Evolutionary conservation across 495 filamentous ascomycete species (phyloP), one percentile per base, ranked within the genome.

Genomic region (Penicillium macrosclerotiorum): DNA sequence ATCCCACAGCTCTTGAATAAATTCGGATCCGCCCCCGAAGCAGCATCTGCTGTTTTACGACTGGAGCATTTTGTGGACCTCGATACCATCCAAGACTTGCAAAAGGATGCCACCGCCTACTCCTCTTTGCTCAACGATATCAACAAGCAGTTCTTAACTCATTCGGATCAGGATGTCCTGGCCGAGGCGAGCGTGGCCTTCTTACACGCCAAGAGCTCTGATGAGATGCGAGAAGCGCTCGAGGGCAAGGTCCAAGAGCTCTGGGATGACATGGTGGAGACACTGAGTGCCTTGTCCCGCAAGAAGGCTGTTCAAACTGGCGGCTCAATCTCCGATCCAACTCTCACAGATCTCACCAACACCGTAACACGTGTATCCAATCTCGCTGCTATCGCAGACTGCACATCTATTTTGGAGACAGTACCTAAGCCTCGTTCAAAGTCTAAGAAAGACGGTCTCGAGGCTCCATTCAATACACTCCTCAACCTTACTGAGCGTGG

Each of bases 1-100:
- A 91, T 96, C 35, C 94, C 93, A 1, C 83, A 79, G 27, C 78
- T 98, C 2, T 67, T 98, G 36, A 93, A 87, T 54, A 97, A 95
- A 56, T 98, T 88, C 50, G 94, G 93, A 2, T 86, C 89, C 5
- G 78, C 86, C n/a, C 86, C 94, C 7, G 81, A 85, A 54, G 87
- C 91, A 9, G 90, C 90, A 2, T 83, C 89, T 11, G 80, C 84
- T 12, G 90, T 96, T 24, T 69, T 98, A 13, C 82, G 89, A 6
- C 72, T 98, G n/a, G 89, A 91, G 55, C 88, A 90, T 59, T 78
- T 85, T 16, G 80, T 98, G 13, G 86, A 96, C 54, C 76, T 96
- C 2, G 85, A 89, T 37, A 81, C 93, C 17, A 93, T 96, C 61
- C 84, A 93, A 58, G 88, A 95, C 55, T 72, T 97, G 9, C 85